Evolutionary conservation across 352 stramenopile genomes (phyloP).

Genomic region (Globisporangium cederbergense): DNA sequence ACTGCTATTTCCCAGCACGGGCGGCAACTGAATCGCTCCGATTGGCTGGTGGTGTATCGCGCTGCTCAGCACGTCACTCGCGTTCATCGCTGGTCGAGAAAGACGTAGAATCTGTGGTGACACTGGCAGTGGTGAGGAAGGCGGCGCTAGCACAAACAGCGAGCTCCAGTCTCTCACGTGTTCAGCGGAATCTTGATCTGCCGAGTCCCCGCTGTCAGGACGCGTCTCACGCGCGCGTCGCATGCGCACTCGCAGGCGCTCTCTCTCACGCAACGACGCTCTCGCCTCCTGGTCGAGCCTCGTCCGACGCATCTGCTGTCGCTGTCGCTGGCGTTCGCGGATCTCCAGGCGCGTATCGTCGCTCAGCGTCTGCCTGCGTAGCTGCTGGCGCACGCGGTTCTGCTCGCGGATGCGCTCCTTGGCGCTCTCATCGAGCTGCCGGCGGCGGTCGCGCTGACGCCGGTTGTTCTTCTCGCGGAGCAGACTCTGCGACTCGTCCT

Average conservation of each 20-base stretch:
- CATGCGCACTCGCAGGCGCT: conserved; percentile 41
- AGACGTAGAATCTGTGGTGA: background rate
- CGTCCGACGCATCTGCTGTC: conserved; percentile 39
- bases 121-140: background rate
- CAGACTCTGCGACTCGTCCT: conserved; percentile 16
- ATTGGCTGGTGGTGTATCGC: background rate
- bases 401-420: conserved; percentile 43
- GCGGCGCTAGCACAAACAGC: background rate
- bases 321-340: conserved; percentile 39
- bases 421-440: conserved; percentile 36
- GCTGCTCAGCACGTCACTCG: conserved; percentile 14
- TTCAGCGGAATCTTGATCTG: background rate
- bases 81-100: conserved; percentile 11
- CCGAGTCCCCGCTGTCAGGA: conserved; percentile 5
- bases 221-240: conserved; percentile 23
- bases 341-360: conserved; percentile 31
- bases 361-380: conserved; percentile 43
- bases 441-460: conserved; percentile 43
- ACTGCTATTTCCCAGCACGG: conserved; percentile 1
- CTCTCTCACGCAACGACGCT: conserved; percentile 38
- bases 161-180: background rate
- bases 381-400: conserved; percentile 58
- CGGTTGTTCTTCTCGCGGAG: conserved; percentile 44
- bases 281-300: conserved; percentile 38
- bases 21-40: conserved; percentile 12